phyloP scores from a whole-genome alignment of 2,329 filamentous ascomycete genomes.

The Colletotrichum melonis region DNA sequence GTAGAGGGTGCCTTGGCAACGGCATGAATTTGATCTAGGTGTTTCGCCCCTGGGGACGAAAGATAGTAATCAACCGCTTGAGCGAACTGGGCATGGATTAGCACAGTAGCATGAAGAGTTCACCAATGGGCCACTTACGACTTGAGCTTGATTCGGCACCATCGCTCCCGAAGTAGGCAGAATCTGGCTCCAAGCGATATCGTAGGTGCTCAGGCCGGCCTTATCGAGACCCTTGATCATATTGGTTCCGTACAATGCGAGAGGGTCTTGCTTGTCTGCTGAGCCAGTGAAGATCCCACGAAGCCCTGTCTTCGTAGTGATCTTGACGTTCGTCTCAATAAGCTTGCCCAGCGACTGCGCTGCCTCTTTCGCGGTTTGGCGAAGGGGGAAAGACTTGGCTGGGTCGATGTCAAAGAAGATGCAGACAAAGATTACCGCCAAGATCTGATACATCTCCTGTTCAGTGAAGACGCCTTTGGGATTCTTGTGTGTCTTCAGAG shows the following conservation, averaged over 20 bases:
- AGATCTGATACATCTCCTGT: conserved; percentile 69
- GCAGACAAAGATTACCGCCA: conserved; percentile 73
- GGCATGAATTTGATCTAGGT: conserved; percentile 70
- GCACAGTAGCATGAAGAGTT: neutral
- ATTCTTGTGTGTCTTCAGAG: conserved; percentile 71
- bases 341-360: conserved; percentile 69
- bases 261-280: conserved; percentile 60
- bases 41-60: conserved; percentile 61
- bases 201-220: conserved; percentile 68
- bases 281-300: conserved; percentile 66
- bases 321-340: conserved; percentile 74
- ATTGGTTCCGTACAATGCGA: conserved; percentile 73
- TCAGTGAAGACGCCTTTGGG: conserved; percentile 68
- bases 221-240: conserved; percentile 75
- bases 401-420: conserved; percentile 76
- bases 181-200: conserved; percentile 79
- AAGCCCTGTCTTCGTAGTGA: conserved; percentile 57
- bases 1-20: conserved; percentile 66
- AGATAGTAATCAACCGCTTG: conserved; percentile 81
- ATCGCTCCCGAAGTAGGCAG: conserved; percentile 74
- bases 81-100: conserved; percentile 65
- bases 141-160: conserved; percentile 77
- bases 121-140: conserved; percentile 55
- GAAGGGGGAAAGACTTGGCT: conserved; percentile 73
- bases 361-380: conserved; percentile 67